Conservation (phyloP, 1,139 yeast genomes). For the Blastobotrys capitulatus region DNA sequence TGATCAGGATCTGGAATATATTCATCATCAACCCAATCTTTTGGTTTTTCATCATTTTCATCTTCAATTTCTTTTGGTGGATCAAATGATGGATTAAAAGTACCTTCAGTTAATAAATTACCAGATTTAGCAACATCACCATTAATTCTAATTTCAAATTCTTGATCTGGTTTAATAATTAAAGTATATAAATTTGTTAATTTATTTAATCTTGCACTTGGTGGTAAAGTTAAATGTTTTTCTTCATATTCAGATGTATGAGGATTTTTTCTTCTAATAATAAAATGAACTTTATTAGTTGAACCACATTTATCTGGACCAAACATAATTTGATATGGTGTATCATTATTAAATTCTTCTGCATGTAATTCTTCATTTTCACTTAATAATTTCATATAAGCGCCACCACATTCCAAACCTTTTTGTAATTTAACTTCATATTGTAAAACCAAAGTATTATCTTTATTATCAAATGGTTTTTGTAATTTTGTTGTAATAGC, state of each 20-base stretch:
- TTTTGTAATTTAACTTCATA: constrained; percentile 82
- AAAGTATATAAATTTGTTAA: constrained; percentile 67
- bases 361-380: constrained; percentile 42
- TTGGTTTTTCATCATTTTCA: constrained; percentile 59
- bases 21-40: constrained; percentile 70
- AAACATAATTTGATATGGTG: constrained; percentile 84
- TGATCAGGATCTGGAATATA: constrained; percentile 61
- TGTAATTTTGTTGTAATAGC: constrained; percentile 64
- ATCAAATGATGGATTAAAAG: constrained; percentile 56
- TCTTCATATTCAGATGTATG: constrained; percentile 55
- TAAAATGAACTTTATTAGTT: constrained; percentile 72
- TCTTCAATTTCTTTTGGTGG: constrained; percentile 64
- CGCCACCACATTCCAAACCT: constrained; percentile 80
- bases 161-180: constrained; percentile 56
- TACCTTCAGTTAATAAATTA: constrained; percentile 47
- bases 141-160: constrained; percentile 74
- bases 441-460: constrained; percentile 70
- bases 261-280: constrained; percentile 55
- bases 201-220: constrained; percentile 56
- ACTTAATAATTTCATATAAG: constrained; percentile 70
- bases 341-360: constrained; percentile 49
- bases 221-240: constrained; percentile 61
- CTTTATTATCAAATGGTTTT: constrained; percentile 48
- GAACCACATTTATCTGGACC: constrained; percentile 92
- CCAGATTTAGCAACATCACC: constrained; percentile 73